Base-by-base conservation (phyloP, 345 rosid species). In the Populus davidiana region DNA sequence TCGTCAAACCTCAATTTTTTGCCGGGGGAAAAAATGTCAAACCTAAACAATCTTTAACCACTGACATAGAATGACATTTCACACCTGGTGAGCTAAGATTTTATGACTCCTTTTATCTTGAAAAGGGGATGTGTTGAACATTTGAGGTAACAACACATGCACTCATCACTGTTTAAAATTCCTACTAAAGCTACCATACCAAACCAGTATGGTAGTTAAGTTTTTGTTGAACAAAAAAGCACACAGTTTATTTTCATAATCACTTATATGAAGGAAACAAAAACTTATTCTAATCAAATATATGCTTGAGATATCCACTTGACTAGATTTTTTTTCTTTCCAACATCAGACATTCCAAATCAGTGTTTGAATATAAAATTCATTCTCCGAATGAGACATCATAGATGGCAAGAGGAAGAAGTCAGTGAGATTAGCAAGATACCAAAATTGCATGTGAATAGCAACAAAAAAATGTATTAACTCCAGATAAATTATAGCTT, bases 401-500 rank as follows among this genome's bases (percentile, higher is more conserved):
- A 18, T 49, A 47, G 35, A 3, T 50, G 33, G 12, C 31, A 74
- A 31, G 31, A 50, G 61, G 47, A 31, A 29, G 29, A 61, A 56
- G 29, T n/a, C 63, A 9, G 20, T 33, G 8, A 33, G 39, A 21
- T 64, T 16, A 31, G 59, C 18, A 27, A 21, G 69, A 70, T 21
- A 49, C 12, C 23, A 18, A 61, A 62, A 43, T 44, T 52, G 44
- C 67, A 49, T 74, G 20, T 31, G 36, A 68, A 70, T 41, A 36
- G 36, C 69, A 27, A n/a, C 12, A 75, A 5, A 6, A 20, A 29
- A 54, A 20, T 49, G 7, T 25, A 44, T 70, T 1, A 2, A 75
- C 25, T 36, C 36, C 29, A 36, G 59, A 41, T 41, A 56, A 50
- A 54, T 14, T 9, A 5, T 23, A 4, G 54, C 89, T 75, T 83